These are phyloP conservation scores for Lasiosphaeris hirsuta DNA, from an alignment of 495 filamentous ascomycete species.

Conservation along the genomic window DNA sequence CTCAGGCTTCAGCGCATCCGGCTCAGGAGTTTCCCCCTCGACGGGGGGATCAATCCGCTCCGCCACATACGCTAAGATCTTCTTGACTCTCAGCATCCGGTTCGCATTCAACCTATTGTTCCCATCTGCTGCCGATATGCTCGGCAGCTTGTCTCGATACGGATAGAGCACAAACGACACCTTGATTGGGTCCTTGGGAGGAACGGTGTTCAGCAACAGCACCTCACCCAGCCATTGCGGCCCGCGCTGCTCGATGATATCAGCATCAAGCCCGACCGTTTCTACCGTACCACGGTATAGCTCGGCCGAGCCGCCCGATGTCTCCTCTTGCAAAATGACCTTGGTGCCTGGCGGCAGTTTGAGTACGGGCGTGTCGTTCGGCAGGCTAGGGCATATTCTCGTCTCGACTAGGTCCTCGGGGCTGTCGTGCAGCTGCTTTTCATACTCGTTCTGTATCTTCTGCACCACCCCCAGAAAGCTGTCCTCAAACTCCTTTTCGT, in stretches of 20 bases:
- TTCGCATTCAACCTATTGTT: constrained; percentile 93
- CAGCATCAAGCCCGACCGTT: constrained; percentile 70
- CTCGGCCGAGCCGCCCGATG: constrained; percentile 85
- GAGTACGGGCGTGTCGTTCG: constrained; percentile 81
- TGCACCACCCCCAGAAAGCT: constrained; percentile 80
- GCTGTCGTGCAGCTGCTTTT: constrained; percentile 58
- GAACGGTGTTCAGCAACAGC: constrained; percentile 79
- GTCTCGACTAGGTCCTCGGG: constrained; percentile 55
- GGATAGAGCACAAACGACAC: constrained; percentile 88
- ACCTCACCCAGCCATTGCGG: constrained; percentile 92
- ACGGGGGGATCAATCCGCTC: constrained; percentile 74
- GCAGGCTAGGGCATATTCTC: constrained; percentile 69
- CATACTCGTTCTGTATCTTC: constrained; percentile 71
- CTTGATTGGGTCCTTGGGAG: constrained; percentile 88
- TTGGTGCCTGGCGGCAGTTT: constrained; percentile 74
- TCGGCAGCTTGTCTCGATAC: constrained; percentile 71
- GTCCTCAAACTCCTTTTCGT: constrained; percentile 79
- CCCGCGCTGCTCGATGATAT: constrained; percentile 76
- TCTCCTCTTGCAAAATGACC: constrained; percentile 94
- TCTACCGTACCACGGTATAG: constrained; percentile 85
- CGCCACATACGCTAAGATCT: constrained; percentile 88
- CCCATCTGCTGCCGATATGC: constrained; percentile 61
- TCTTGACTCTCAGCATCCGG: constrained; percentile 91
- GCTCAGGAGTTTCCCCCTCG: constrained; percentile 48
- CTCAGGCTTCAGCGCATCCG: constrained; percentile 69